Evolutionary conservation across 2,329 filamentous ascomycete genomes (phyloP), one percentile per base, ranked within the genome.

Genomic region (Phyllosticta ampelicida): DNA sequence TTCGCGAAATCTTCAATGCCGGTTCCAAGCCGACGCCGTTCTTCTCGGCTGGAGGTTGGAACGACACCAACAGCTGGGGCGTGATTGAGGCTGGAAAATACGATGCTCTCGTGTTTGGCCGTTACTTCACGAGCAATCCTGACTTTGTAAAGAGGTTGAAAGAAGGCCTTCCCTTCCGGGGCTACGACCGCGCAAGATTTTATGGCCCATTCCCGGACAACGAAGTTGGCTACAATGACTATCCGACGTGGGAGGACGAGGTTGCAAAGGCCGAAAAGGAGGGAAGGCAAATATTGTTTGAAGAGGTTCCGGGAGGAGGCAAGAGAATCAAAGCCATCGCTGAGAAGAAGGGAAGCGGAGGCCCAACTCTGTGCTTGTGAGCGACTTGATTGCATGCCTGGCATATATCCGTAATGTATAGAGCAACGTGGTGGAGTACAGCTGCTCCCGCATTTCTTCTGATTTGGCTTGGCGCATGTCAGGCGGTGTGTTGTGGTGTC

Each of bases 41-140:
- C 67, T 75, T 84, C 61, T 77, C 79, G 0, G 80, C 77, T 0
- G 80, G 80, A 5, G 80, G 80, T 0, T 84, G 77, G 67, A 71
- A 78, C 55, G 73, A 80, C 49, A 71, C 70, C 44, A 82, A 80
- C 61, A 73, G 72, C 0, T 78, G 74, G 71, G 77, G 75, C 1
- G 73, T 78, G 48, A 64, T 81, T 10, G 77, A 79, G 60, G 69
- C 75, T 1, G 64, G 62, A 16, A 64, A 68, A 23, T 68, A 68
- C 2, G 68, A 77, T 56, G 71, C 64, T 0, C 66, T 76, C 58
- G 72, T 74, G 3, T 78, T 76, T 55, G 77, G 75, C 13, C 66
- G 73, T 16, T 73, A 68, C 62, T 78, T 77, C 61, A 75, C 75
- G 51, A 67, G 72, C 19, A 78, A 78, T 54, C 75, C 76, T 1